Evolutionary conservation across 257 asterid species (phyloP).

Genomic region (Nicotiana tomentosiformis): DNA sequence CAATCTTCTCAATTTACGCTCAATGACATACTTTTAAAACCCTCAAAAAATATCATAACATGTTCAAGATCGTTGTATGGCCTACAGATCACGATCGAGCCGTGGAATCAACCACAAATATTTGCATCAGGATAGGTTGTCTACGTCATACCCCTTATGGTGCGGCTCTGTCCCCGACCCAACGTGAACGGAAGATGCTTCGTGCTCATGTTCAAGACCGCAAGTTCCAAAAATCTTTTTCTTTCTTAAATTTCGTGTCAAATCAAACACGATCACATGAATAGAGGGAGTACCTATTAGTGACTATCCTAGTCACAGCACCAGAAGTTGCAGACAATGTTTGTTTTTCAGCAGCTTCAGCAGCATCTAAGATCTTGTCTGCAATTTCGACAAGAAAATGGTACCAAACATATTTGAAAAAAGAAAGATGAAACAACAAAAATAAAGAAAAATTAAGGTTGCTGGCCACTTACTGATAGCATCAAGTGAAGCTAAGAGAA

Average conservation of each 20-base stretch:
- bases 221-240: too few relatives aligned
- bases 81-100: too few relatives aligned
- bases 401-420: not conserved
- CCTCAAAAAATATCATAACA: too few relatives aligned
- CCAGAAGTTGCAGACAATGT: constrained; percentile 63
- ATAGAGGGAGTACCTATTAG: constrained; percentile 26
- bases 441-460: not conserved
- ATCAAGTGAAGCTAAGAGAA: constrained; percentile 78
- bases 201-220: too few relatives aligned
- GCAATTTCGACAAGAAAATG: constrained; percentile 5
- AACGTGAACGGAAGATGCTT: rapidly evolving
- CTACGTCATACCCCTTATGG: rapidly evolving
- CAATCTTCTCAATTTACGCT: not conserved
- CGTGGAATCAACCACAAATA: too few relatives aligned
- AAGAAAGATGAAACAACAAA: not conserved
- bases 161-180: rapidly evolving
- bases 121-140: too few relatives aligned
- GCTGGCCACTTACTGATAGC: constrained; percentile 51
- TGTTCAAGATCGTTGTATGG: rapidly evolving
- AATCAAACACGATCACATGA: too few relatives aligned
- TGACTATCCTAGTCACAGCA: constrained; percentile 58
- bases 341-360: constrained; percentile 89
- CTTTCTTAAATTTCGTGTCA: too few relatives aligned
- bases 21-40: not conserved
- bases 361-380: constrained; percentile 77